Evolutionary conservation across 768 basidiomycete genomes (phyloP).

Genomic region (Podaxis pistillaris): DNA sequence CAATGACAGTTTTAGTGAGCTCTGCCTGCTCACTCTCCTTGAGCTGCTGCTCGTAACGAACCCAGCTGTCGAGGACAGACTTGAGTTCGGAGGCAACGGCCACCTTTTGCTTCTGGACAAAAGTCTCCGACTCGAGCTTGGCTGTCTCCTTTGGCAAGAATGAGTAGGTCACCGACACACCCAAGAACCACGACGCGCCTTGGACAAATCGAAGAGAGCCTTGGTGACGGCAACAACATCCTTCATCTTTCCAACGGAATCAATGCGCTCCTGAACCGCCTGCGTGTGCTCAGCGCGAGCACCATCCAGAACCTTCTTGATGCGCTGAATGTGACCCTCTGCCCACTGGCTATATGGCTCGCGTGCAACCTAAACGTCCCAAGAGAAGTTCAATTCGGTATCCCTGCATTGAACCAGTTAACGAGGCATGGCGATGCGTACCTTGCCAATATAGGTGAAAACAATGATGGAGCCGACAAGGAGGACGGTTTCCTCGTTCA

Average conservation of each 20-base stretch:
- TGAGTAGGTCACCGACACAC: not conserved
- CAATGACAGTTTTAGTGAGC: conserved; percentile 84
- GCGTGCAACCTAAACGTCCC: conserved; percentile 54
- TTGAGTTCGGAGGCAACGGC: conserved; percentile 88
- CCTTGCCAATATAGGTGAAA: conserved; percentile 79
- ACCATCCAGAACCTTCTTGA: conserved; percentile 76
- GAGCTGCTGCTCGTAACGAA: conserved; percentile 93
- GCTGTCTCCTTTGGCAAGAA: conserved; percentile 81
- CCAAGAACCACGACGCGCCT: conserved; percentile 45
- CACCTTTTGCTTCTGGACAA: conserved; percentile 87
- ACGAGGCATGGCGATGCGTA: conserved; percentile 29
- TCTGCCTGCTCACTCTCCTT: conserved; percentile 97
- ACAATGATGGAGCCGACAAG: conserved; percentile 83
- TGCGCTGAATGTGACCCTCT: conserved; percentile 78
- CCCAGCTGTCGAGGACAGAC: conserved; percentile 95
- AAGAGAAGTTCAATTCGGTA: not conserved
- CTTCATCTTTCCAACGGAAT: conserved; percentile 89
- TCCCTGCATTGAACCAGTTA: not conserved
- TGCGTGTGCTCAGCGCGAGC: conserved; percentile 89
- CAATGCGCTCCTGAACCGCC: conserved; percentile 91
- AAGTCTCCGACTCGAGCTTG: conserved; percentile 83
- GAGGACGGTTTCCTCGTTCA: conserved; percentile 94
- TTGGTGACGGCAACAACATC: conserved; percentile 92
- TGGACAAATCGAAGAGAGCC: conserved; percentile 88
- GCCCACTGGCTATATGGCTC: conserved; percentile 95